Conservation (phyloP, 1,284 basidiomycete species). For the Boletus calvinii region DNA sequence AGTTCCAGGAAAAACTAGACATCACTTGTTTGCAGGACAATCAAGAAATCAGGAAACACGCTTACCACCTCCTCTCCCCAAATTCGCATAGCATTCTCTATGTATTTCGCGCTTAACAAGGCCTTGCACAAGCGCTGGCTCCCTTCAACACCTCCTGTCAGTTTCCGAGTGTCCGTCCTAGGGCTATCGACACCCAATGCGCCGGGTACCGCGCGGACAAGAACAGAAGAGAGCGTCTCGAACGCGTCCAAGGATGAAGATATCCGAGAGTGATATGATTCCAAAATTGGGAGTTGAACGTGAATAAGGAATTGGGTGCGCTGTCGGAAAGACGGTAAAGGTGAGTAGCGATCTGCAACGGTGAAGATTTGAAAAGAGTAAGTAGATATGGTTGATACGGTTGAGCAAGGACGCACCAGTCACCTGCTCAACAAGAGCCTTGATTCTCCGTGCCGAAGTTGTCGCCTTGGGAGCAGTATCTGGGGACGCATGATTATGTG, state of each 20-base stretch:
- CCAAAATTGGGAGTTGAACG: slow-evolving; percentile 84
- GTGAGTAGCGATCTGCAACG: slow-evolving; percentile 78
- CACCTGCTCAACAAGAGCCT: slow-evolving; percentile 84
- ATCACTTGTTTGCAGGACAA: background rate
- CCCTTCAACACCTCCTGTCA: slow-evolving; percentile 80
- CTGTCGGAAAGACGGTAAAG: slow-evolving; percentile 77
- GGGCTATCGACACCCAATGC: slow-evolving; percentile 63
- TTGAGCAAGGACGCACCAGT: slow-evolving; percentile 55
- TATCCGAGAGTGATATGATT: slow-evolving; percentile 77
- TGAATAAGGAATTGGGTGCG: slow-evolving; percentile 80
- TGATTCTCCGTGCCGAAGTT: slow-evolving; percentile 76
- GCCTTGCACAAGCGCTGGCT: slow-evolving; percentile 82
- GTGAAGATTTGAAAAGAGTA: background rate
- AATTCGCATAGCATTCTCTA: slow-evolving; percentile 61
- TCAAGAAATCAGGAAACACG: slow-evolving; percentile 6
- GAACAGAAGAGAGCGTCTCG: slow-evolving; percentile 83
- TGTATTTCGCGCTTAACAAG: slow-evolving; percentile 72
- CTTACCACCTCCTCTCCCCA: slow-evolving; percentile 89
- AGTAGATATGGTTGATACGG: background rate
- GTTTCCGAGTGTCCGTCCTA: slow-evolving; percentile 53
- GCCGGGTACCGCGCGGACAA: slow-evolving; percentile 90
- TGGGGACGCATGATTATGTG: slow-evolving; percentile 26
- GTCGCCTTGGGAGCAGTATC: slow-evolving; percentile 58
- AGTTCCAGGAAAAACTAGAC: slow-evolving; percentile 85
- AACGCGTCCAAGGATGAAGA: slow-evolving; percentile 88